Base-by-base conservation (phyloP, 106 monocot genomes). In the Posidonia australis region DNA sequence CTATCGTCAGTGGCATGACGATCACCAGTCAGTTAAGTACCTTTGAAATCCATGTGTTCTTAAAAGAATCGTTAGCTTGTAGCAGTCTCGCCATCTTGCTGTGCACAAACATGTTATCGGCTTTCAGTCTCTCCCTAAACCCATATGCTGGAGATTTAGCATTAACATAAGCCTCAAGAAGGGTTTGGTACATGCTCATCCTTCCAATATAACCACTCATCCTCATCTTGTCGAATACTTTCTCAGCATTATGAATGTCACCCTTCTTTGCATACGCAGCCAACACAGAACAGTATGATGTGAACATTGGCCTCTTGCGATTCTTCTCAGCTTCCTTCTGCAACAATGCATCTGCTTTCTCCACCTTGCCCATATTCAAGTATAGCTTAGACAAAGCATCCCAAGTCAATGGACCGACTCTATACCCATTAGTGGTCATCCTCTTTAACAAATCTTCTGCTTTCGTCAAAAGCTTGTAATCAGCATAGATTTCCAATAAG, bases 121-220 rank as follows among this genome's bases (percentile, higher is more conserved):
- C 63, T 46, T 63, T 46, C 63, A 63, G 44, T 44, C 63, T 63
- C 22, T 63, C 63, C 26, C 13, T 46, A 25, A 63, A 63, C 16
- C 63, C 63, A 46, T 64, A 64, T 20, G 63, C 44, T 5, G 63
- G 63, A 64, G 45, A 10, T 13, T 64, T 64, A 0, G 46, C 43
- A 26, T 46, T 46, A 24, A 44, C 23, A 17, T 46, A 64, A 10
- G 63, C 63, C 21, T 64, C 23, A 64, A 64, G 63, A n/a, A 64
- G 45, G 13, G 21, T 5, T 20, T 64, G 21, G 21, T 64, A 64
- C 46, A 13, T 22, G 5, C 23, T 16, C 22, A 64, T 46, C 13
- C 45, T 64, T n/a, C 63, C 25, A 12, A 20, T 16, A 13, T 64
- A 46, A 21, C 63, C 23, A 45, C 23, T 1, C 46, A 43, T 45